These are phyloP conservation scores for Curvularia sp. DNA, from an alignment of 2,329 filamentous ascomycete species.

Conservation along the genomic window DNA sequence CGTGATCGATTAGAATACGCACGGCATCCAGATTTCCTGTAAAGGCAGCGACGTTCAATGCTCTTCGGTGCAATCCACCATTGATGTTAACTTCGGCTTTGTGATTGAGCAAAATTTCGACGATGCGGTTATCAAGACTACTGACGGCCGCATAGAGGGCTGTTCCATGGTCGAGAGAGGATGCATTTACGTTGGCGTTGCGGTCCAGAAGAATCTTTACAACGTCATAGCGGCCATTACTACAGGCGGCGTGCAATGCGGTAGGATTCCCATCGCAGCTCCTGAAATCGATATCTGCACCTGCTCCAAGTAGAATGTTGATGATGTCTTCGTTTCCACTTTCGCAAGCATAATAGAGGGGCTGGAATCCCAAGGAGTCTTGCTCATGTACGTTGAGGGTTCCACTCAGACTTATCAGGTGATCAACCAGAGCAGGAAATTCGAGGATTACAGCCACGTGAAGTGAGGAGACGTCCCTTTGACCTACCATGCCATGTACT, in stretches of 20 bases:
- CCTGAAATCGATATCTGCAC: slow-evolving; percentile 24
- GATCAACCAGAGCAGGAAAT: slow-evolving; percentile 28
- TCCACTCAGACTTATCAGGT: slow-evolving; percentile 23
- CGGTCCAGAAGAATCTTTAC: slow-evolving; percentile 27
- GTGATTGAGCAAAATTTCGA: slow-evolving; percentile 21
- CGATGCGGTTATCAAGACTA: slow-evolving; percentile 15
- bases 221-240: slow-evolving; percentile 21
- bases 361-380: slow-evolving; percentile 31
- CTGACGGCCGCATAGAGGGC: slow-evolving; percentile 28
- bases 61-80: slow-evolving; percentile 18
- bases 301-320: slow-evolving; percentile 23
- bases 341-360: slow-evolving; percentile 31
- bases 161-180: slow-evolving; percentile 19
- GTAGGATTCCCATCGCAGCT: slow-evolving; percentile 14
- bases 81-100: slow-evolving; percentile 28
- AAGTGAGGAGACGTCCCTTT: slow-evolving; percentile 24
- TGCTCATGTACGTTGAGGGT: slow-evolving; percentile 21
- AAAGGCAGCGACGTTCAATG: slow-evolving; percentile 31
- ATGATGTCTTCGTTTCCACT: slow-evolving; percentile 28
- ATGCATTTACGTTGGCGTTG: slow-evolving; percentile 24
- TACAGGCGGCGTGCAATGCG: slow-evolving; percentile 28
- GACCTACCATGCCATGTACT: slow-evolving; percentile 20
- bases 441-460: slow-evolving; percentile 30
- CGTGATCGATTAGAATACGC: slow-evolving; percentile 23
- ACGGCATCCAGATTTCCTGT: slow-evolving; percentile 29